These are phyloP conservation scores for Colletotrichum godetiae DNA, from an alignment of 2,329 filamentous ascomycete species.

Conservation along the genomic window DNA sequence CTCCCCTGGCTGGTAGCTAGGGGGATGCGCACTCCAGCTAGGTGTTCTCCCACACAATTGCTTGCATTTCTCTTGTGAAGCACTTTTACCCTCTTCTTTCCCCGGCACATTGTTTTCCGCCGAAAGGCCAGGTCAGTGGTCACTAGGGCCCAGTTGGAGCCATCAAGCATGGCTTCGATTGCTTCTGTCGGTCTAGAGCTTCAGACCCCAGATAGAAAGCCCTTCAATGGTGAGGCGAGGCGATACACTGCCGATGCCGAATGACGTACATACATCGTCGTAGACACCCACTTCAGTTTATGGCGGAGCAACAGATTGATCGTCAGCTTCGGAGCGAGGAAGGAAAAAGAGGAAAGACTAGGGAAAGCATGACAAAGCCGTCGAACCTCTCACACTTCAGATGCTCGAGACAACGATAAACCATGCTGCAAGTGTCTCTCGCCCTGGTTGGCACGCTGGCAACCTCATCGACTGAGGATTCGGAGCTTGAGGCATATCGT, in stretches of 20 bases:
- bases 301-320: conserved; percentile 31
- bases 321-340: conserved; percentile 25
- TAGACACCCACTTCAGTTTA: conserved; percentile 28
- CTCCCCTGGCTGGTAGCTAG: conserved; percentile 23
- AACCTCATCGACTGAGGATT: conserved; percentile 10
- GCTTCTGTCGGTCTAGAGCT: conserved; percentile 17
- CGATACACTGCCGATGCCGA: conserved; percentile 32
- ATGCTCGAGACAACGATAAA: conserved; percentile 32
- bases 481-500: conserved; percentile 15
- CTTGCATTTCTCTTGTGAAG: conserved; percentile 27
- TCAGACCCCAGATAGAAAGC: neutral
- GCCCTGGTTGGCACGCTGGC: neutral
- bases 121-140: conserved; percentile 9
- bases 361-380: conserved; percentile 26
- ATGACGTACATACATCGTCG: conserved; percentile 30
- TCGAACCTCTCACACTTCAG: conserved; percentile 14
- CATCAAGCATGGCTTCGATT: neutral
- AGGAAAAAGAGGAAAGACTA: conserved; percentile 20
- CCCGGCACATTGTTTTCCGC: conserved; percentile 8
- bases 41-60: conserved; percentile 16
- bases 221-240: conserved; percentile 28
- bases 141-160: neutral
- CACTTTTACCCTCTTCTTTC: neutral
- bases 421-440: conserved; percentile 19
- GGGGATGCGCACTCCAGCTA: conserved; percentile 21